Conservation (phyloP, 768 basidiomycete genomes). For the Clavulina sp. region DNA sequence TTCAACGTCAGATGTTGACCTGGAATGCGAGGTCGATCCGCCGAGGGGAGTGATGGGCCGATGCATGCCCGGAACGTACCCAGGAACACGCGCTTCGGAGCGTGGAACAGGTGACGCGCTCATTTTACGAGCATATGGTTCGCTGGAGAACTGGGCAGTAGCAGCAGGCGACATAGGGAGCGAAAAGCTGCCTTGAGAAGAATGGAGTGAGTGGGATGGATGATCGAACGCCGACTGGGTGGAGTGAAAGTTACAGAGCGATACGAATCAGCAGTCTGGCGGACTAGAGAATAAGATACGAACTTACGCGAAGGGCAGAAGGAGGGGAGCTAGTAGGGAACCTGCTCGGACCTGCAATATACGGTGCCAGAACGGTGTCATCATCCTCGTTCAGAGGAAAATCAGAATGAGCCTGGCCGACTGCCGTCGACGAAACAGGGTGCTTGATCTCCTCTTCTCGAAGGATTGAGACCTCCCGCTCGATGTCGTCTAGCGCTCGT, state of each 20-base stretch:
- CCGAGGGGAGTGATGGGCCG: slow-evolving; percentile 74
- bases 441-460: slow-evolving; percentile 29
- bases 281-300: no score
- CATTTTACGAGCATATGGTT: background rate
- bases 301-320: no score
- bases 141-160: background rate
- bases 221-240: background rate
- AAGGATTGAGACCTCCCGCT: slow-evolving; percentile 38
- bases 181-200: background rate
- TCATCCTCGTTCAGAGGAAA: background rate
- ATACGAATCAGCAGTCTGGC: no score
- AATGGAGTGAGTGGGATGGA: background rate
- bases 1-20: no score
- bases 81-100: slow-evolving; percentile 36
- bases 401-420: no score
- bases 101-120: slow-evolving; percentile 4
- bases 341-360: no score
- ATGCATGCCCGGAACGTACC: slow-evolving; percentile 82
- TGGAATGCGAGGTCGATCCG: no score
- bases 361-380: background rate
- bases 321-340: no score
- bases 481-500: slow-evolving; percentile 34
- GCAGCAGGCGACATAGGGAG: background rate
- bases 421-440: no score
- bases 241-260: background rate